These are phyloP conservation scores for Ambrosiella beaveri DNA, from an alignment of 2,329 filamentous ascomycete genomes.

Conservation along the genomic window DNA sequence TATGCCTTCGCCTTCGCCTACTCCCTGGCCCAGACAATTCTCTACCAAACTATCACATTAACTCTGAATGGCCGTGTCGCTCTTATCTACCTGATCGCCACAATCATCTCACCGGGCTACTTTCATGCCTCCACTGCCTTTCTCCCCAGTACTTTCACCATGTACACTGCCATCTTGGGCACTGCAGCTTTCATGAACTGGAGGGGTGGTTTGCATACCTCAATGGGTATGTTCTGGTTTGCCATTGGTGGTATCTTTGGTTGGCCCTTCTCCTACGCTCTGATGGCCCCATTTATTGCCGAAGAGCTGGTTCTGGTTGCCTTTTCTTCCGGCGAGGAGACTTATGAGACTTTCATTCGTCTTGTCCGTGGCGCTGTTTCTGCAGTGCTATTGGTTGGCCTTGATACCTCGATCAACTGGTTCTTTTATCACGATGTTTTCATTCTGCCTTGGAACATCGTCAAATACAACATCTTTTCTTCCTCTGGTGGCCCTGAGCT, in stretches of 20 bases:
- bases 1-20: conserved; percentile 57
- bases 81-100: conserved; percentile 63
- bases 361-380: conserved; percentile 50
- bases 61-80: conserved; percentile 71
- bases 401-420: conserved; percentile 56
- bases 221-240: conserved; percentile 79
- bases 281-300: conserved; percentile 62
- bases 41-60: conserved; percentile 62
- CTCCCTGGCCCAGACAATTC: conserved; percentile 62
- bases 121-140: conserved; percentile 81
- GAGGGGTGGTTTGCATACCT: conserved; percentile 61
- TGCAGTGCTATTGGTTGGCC: conserved; percentile 45
- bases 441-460: conserved; percentile 77
- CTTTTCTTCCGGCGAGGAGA: conserved; percentile 37
- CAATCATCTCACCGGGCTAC: conserved; percentile 71
- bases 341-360: conserved; percentile 42
- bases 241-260: conserved; percentile 70
- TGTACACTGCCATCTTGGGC: conserved; percentile 82
- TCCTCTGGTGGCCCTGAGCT: conserved; percentile 69
- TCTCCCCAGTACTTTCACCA: conserved; percentile 86
- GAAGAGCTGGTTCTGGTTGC: conserved; percentile 52
- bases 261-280: conserved; percentile 82
- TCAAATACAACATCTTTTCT: conserved; percentile 88
- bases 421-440: conserved; percentile 71
- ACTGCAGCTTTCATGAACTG: conserved; percentile 83